Conservation (phyloP, 257 asterid genomes). For the Salvia miltiorrhiza region DNA sequence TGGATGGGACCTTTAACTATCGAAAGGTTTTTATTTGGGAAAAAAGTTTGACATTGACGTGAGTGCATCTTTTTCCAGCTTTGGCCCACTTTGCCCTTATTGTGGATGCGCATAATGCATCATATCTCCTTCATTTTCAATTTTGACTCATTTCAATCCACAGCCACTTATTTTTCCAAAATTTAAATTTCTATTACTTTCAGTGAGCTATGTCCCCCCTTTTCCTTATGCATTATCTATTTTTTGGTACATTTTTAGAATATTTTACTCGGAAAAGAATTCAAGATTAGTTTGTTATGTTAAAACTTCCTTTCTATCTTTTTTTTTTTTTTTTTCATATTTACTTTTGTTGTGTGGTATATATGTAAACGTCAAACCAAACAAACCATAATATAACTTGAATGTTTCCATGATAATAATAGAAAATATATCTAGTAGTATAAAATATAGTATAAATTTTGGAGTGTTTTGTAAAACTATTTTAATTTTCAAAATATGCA, state of each 20-base stretch:
- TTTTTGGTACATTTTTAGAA: not conserved
- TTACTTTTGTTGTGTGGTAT: not conserved
- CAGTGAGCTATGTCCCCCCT: no score
- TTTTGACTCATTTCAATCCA: constrained; percentile 1
- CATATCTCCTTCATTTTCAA: not conserved
- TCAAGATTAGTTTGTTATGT: not conserved
- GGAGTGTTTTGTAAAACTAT: no score
- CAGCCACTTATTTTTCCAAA: not conserved
- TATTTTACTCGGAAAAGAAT: not conserved
- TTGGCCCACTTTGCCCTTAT: constrained; percentile 10
- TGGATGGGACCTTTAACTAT: constrained; percentile 5
- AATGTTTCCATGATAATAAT: not conserved
- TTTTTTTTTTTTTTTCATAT: not conserved
- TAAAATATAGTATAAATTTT: no score
- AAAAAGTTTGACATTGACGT: constrained; percentile 12
- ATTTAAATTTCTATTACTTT: not conserved
- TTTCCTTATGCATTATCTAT: not conserved
- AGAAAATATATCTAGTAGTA: no score
- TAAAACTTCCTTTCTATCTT: not conserved
- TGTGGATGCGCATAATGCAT: constrained; percentile 28
- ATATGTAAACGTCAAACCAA: not conserved
- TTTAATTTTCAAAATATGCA: no score
- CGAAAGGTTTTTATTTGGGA: not conserved
- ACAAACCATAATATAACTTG: not conserved
- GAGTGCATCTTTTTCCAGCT: not conserved